Conservation (phyloP, 2,329 filamentous ascomycete genomes). For the Fusarium nematophilum region DNA sequence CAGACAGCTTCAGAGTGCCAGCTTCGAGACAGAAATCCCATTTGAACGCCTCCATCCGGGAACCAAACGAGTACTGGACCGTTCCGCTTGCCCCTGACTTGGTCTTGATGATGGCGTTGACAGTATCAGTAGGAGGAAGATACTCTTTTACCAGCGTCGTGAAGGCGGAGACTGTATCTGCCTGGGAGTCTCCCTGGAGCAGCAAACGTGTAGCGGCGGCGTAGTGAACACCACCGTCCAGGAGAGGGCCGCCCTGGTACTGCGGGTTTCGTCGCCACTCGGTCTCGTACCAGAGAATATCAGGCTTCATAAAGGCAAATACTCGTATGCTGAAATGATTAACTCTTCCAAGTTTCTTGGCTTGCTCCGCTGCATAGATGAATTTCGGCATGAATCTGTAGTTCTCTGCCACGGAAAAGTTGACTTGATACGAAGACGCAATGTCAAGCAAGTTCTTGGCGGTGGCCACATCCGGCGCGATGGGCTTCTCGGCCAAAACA, state of each 20-base stretch:
- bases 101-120: background rate
- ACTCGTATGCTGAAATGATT: background rate
- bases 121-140: background rate
- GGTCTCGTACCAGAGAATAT: background rate
- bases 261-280: background rate
- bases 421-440: no score
- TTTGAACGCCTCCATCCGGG: background rate
- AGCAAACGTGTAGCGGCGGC: background rate
- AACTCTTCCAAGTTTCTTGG: background rate
- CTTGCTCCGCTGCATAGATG: background rate
- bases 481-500: background rate
- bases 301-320: background rate
- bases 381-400: background rate
- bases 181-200: background rate
- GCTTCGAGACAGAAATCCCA: background rate
- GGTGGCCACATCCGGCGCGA: background rate
- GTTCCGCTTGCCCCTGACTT: background rate
- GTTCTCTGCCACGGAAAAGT: background rate
- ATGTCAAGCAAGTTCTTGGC: background rate
- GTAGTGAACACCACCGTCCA: slow-evolving; percentile 1
- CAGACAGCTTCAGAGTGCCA: background rate
- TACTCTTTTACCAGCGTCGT: background rate
- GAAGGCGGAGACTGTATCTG: background rate
- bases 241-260: background rate
- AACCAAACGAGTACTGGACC: background rate